A percentile compares a stretch with the other conserved stretches of the same genome.
These are phyloP conservation scores for Phyllosticta citriasiana DNA, from an alignment of 2,329 filamentous ascomycete genomes.

Conservation along the genomic window DNA sequence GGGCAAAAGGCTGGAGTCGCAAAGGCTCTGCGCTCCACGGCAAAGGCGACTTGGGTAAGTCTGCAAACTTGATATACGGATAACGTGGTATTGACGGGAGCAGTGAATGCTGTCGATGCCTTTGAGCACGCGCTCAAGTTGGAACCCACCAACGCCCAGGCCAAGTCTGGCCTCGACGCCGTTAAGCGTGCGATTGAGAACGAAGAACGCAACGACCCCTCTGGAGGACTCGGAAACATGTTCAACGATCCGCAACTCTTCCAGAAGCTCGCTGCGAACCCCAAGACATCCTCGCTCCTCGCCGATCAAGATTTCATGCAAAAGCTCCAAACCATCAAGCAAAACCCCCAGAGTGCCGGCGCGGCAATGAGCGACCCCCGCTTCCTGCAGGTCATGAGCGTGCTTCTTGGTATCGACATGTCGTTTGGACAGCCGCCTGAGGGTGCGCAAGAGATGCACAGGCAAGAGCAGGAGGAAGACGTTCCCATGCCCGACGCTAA, in stretches of 20 bases:
- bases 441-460: slow-evolving; percentile 28
- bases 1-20: slow-evolving; percentile 91
- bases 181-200: slow-evolving; percentile 82
- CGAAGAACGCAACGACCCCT: slow-evolving; percentile 59
- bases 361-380: slow-evolving; percentile 80
- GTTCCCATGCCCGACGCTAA: slow-evolving; percentile 67
- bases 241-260: slow-evolving; percentile 89
- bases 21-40: slow-evolving; percentile 90
- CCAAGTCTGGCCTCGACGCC: slow-evolving; percentile 76
- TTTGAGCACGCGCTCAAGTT: slow-evolving; percentile 92
- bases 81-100: slow-evolving; percentile 13
- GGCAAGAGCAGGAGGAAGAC: slow-evolving; percentile 55
- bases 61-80: too few relatives aligned
- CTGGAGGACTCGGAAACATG: slow-evolving; percentile 74
- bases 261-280: slow-evolving; percentile 84
- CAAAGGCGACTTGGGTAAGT: slow-evolving; percentile 62
- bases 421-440: slow-evolving; percentile 50
- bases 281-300: slow-evolving; percentile 77
- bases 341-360: slow-evolving; percentile 70
- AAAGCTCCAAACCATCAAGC: slow-evolving; percentile 72
- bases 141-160: slow-evolving; percentile 82
- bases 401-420: slow-evolving; percentile 90
- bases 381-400: slow-evolving; percentile 88
- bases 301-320: slow-evolving; percentile 80
- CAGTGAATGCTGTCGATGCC: slow-evolving; percentile 71